Conservation (phyloP, 129 eudicot species). For the Lonicera japonica region DNA sequence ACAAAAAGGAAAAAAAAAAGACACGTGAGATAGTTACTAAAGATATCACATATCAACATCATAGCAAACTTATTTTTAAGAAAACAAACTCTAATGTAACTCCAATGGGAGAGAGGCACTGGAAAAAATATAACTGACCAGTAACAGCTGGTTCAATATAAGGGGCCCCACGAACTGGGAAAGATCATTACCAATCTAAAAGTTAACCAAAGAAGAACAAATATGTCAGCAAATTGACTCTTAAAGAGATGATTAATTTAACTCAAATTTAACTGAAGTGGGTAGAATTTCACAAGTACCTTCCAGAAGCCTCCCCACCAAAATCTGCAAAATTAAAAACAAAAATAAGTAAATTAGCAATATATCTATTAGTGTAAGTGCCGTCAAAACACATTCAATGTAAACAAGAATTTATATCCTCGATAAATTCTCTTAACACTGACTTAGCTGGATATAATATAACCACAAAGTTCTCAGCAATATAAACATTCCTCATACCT, state of each 20-base stretch:
- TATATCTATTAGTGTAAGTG: background rate
- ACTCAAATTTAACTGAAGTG: background rate
- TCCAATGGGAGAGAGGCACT: background rate
- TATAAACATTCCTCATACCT: conserved; percentile 34
- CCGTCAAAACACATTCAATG: background rate
- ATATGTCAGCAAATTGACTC: conserved; percentile 12
- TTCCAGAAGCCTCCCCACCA: conserved; percentile 92
- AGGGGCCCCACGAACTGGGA: conserved; percentile 88
- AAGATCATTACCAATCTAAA: conserved; percentile 89
- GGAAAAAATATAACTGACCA: conserved; percentile 32
- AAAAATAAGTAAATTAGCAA: conserved; percentile 2
- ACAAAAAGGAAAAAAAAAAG: background rate
- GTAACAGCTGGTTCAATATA: conserved; percentile 57
- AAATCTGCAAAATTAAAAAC: conserved; percentile 31
- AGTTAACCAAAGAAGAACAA: conserved; percentile 14
- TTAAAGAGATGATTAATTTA: conserved; percentile 3
- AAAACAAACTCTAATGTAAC: too few species aligned
- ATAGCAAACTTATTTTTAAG: too few species aligned
- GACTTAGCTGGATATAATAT: background rate
- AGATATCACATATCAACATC: background rate
- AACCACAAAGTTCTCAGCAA: background rate
- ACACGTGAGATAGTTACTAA: background rate
- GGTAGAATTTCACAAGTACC: conserved; percentile 25
- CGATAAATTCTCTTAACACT: background rate
- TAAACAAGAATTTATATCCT: background rate